Evolutionary conservation across 768 basidiomycete genomes (phyloP).

Genomic region (Daedalea quercina): DNA sequence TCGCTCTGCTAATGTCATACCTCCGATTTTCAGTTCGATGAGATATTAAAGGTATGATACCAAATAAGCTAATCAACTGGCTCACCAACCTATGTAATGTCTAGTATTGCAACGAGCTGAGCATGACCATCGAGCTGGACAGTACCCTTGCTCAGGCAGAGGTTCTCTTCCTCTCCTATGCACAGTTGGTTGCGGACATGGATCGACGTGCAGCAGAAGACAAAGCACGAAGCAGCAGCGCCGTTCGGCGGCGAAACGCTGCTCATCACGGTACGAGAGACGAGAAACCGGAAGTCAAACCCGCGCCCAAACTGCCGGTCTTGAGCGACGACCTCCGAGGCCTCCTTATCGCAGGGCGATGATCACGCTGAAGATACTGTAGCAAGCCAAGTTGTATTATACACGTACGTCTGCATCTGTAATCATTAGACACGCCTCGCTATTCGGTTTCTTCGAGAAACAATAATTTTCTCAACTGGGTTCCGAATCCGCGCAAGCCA

Average conservation of each 20-base stretch:
- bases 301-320: constrained; percentile 29
- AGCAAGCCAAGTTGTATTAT: constrained; percentile 8
- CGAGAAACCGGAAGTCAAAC: constrained; percentile 19
- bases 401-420: constrained; percentile 1
- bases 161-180: constrained; percentile 90
- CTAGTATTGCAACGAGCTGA: constrained; percentile 89
- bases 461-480: too few relatives aligned
- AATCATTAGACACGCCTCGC: not conserved
- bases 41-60: constrained; percentile 57
- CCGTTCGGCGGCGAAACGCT: constrained; percentile 30
- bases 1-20: not conserved
- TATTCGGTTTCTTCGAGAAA: too few relatives aligned
- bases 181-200: constrained; percentile 82
- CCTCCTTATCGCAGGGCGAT: constrained; percentile 44
- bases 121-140: constrained; percentile 96
- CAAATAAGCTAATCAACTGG: not conserved
- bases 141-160: constrained; percentile 94
- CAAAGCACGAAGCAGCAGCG: constrained; percentile 17
- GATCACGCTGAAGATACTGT: constrained; percentile 6
- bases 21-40: constrained; percentile 55
- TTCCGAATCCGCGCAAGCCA: too few relatives aligned
- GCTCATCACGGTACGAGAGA: not conserved
- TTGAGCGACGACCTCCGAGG: constrained; percentile 61
- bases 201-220: constrained; percentile 73
- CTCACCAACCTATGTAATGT: not conserved